Evolutionary conservation across 257 asterid species (phyloP), one percentile per base, ranked within the genome.

Genomic region (Nicotiana knightiana): DNA sequence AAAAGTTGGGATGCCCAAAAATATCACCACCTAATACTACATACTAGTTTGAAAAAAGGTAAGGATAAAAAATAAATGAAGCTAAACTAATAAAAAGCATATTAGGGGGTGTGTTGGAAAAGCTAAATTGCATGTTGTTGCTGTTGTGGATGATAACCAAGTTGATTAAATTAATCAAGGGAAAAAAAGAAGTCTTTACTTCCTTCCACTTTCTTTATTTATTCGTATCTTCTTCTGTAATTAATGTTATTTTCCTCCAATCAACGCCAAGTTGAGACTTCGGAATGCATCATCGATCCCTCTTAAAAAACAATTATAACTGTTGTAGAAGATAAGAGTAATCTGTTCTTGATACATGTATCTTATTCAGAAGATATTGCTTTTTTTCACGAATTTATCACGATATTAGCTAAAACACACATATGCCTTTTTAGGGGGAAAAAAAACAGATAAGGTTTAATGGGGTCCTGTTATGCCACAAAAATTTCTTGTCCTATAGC

Each of bases 161-260:
- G 73, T 86, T 89, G 88, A 82, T 85, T 85, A 86, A 80, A 82
- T 81, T 82, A 82, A 81, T 84, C 67, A 78, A 83, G 65, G 63
- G 68, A 84, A 83, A 58, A 58, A 84, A 76, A 63, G 63, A 87
- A 86, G 89, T 79, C 83, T 35, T 54, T 28, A 76, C 8, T 30
- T 68, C 59, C 21, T 83, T 68, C 59, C 17, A 82, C 54, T 83
- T 80, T 62, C 32, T 57, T 65, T 21, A n/a, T 62, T 26, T 15
- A 28, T 57, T 51, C 61, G 10, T 26, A 10, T 35, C 77, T 62
- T 24, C 66, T 58, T 53, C 35, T 7, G 46, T 37, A 17, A 59
- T 67, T 28, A 46, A 48, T 82, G 28, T 35, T 73, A 15, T 18
- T 64, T 35, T 63, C 26, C 55, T 65, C 51, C 80, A 37, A 39